These are phyloP conservation scores for Atkinsonella texensis DNA, from an alignment of 2,329 filamentous ascomycete species.

Conservation along the genomic window DNA sequence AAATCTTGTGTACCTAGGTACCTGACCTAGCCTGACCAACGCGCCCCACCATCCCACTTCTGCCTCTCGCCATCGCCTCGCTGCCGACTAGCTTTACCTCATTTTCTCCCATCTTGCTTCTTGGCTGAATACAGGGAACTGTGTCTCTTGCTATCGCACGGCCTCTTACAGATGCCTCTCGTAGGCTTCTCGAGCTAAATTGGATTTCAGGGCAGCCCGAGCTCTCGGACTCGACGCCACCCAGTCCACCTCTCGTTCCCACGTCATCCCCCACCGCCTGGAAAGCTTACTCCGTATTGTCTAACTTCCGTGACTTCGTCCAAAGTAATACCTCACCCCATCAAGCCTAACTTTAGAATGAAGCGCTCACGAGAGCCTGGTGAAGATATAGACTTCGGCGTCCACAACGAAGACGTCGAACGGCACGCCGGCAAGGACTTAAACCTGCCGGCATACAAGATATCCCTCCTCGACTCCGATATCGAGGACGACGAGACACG, in stretches of 20 bases:
- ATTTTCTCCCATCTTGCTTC: no score
- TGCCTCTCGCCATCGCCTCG: background rate
- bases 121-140: no score
- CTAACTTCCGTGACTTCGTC: background rate
- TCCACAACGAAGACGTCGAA: slow-evolving; percentile 7
- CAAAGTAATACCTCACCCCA: slow-evolving; percentile 8
- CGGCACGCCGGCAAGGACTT: slow-evolving; percentile 7
- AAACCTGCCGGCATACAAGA: slow-evolving; percentile 34
- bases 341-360: slow-evolving; percentile 27
- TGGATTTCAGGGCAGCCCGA: background rate
- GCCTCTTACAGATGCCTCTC: background rate
- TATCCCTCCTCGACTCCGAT: slow-evolving; percentile 44
- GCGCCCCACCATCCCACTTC: background rate
- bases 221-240: no score
- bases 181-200: background rate
- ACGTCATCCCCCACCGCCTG: background rate
- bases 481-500: slow-evolving; percentile 21
- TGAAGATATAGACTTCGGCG: slow-evolving; percentile 28
- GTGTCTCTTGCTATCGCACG: no score
- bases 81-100: background rate
- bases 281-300: background rate
- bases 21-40: background rate
- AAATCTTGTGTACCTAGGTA: no score
- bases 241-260: background rate
- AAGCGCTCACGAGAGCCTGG: slow-evolving; percentile 52